Base-by-base conservation (phyloP, 1,284 basidiomycete genomes). In the Exobasidium cylindrosporum region DNA sequence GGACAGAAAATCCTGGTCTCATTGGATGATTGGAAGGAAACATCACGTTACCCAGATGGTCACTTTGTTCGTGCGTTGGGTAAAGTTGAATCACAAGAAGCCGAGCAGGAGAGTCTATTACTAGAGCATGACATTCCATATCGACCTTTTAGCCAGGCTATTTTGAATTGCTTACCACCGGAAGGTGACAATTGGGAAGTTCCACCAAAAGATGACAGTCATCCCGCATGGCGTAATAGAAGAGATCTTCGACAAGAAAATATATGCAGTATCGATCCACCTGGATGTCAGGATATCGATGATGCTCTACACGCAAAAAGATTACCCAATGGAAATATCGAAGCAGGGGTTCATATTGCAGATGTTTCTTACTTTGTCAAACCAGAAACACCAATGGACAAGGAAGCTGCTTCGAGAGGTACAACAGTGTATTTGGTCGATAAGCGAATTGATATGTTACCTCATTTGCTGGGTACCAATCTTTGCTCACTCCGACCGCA, bases 351-450 rank as follows among this genome's bases (percentile, higher is more conserved):
- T 68, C 95, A 99, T 80, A 99, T 98, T 68, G 96, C 96, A 63
- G 95, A 99, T 77, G 96, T 99, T 0, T 95, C 95, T 1, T 88
- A 96, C 81, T 99, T 99, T 74, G 96, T 99, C 0, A 87, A 86
- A 58, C 85, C 93, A 1, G 92, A 95, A 76, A 99, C 90, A 58
- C 87, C 96, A 0, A 98, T 99, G 94, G 96, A 99, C 73, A 87
- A 84, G 40, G 96, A 99, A 81, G 96, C 96, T 17, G 92, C 95
- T 14, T 86, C 92, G 13, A 85, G 96, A 60, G 95, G 96, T 11
- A 98, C 95, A 0, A 98, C 96, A 0, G 96, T 99, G 2, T 99
- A 98, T 80, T 86, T 99, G 4, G 96, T 98, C 1, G 96, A 99
- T 83, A 96, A 95, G 82, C 89, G 96, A 43, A 95, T 99, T 60